These are phyloP conservation scores for Beta macrorhiza DNA, from an alignment of 179 eudicot genomes.

Conservation along the genomic window DNA sequence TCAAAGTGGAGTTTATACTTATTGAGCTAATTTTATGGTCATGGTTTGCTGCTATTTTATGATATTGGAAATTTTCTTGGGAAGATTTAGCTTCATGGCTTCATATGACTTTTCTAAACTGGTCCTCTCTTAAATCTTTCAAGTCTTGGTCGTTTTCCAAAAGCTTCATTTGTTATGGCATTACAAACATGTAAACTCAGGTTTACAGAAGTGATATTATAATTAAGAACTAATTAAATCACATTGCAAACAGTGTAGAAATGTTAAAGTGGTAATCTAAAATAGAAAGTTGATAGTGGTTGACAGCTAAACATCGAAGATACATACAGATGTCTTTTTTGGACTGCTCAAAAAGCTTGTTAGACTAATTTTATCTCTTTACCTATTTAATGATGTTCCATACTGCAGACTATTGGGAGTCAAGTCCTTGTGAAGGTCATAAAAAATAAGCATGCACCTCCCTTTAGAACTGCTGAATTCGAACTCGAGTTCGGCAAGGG, in stretches of 20 bases:
- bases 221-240: not conserved
- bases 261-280: not conserved
- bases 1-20: not conserved
- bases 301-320: not conserved
- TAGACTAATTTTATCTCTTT: not conserved
- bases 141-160: not conserved
- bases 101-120: not conserved
- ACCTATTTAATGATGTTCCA: not conserved
- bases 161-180: not conserved
- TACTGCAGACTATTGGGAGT: slow-evolving; percentile 62
- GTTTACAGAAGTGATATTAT: not conserved
- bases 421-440: slow-evolving; percentile 80
- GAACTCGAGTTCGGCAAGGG: slow-evolving; percentile 97
- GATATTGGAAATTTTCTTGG: not conserved
- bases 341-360: too few relatives aligned
- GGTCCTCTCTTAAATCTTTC: not conserved
- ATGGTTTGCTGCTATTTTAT: not conserved
- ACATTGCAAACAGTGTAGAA: not conserved
- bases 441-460: slow-evolving; percentile 96
- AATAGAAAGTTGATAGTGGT: not conserved
- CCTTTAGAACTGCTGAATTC: slow-evolving; percentile 70
- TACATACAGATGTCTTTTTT: too few relatives aligned
- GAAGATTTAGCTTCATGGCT: not conserved
- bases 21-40: too few relatives aligned
- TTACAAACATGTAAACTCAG: not conserved